Conservation (phyloP, 208 protist genomes). For the Phytomonas sp. region DNA sequence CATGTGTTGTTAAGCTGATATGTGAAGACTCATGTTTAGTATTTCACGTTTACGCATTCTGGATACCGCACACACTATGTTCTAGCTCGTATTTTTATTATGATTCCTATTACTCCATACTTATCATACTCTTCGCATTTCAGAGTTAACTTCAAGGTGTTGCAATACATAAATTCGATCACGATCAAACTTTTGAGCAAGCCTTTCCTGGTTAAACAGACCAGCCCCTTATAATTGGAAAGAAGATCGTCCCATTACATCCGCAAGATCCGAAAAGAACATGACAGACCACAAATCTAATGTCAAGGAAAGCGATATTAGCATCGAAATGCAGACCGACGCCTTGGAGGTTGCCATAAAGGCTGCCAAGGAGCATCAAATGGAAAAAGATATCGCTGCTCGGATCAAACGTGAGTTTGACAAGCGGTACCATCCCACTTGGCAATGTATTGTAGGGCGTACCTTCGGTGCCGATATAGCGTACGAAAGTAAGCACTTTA, state of each 20-base stretch:
- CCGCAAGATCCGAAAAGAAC: not conserved
- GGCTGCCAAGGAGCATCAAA: constrained; percentile 98
- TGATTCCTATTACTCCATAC: not conserved
- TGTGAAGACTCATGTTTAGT: not conserved
- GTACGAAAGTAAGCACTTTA: constrained; percentile 98
- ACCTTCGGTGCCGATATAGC: constrained; percentile 99
- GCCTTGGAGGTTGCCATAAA: constrained; percentile 95
- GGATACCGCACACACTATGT: not conserved
- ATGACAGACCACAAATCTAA: constrained; percentile 85
- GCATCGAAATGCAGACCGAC: constrained; percentile 95
- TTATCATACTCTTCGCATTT: not conserved
- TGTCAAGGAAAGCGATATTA: constrained; percentile 93
- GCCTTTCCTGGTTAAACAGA: not conserved
- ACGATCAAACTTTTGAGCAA: not conserved
- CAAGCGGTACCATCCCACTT: constrained; percentile 98
- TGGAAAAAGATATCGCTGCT: constrained; percentile 99
- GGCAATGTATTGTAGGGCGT: constrained; percentile 99
- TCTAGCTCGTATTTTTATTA: not conserved
- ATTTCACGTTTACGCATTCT: not conserved
- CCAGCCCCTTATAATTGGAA: not conserved
- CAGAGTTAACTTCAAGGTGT: not conserved
- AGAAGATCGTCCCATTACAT: not conserved
- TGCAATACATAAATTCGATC: not conserved
- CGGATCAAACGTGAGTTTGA: constrained; percentile 99
- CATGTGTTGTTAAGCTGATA: not conserved